These are phyloP conservation scores for Ramularia endophylla DNA, from an alignment of 2,329 filamentous ascomycete species.

Conservation along the genomic window DNA sequence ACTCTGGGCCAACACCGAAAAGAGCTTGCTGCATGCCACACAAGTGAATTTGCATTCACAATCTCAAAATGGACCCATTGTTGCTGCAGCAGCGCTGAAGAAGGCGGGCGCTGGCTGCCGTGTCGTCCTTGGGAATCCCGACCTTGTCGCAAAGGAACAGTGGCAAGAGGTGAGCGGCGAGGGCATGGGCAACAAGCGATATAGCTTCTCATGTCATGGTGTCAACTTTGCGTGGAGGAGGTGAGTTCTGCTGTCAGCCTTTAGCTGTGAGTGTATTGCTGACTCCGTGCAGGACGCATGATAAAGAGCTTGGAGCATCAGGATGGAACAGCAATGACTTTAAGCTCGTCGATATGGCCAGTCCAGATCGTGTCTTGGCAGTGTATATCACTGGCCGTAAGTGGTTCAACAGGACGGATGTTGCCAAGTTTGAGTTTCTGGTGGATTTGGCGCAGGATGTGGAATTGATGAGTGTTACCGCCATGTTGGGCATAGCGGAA, in stretches of 20 bases:
- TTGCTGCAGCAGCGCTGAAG: slow-evolving; percentile 5
- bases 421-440: slow-evolving; percentile 7
- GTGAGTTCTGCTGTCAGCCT: neutral
- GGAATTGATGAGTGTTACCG: slow-evolving; percentile 9
- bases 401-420: neutral
- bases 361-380: neutral
- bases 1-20: slow-evolving; percentile 3
- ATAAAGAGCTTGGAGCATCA: slow-evolving; percentile 3
- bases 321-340: slow-evolving; percentile 3
- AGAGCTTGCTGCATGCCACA: slow-evolving; percentile 4
- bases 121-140: slow-evolving; percentile 9
- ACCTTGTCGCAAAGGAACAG: slow-evolving; percentile 2
- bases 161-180: slow-evolving; percentile 7
- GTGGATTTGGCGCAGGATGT: slow-evolving; percentile 7
- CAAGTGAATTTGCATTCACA: slow-evolving; percentile 5
- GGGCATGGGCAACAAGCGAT: slow-evolving; percentile 3
- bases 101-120: slow-evolving; percentile 4
- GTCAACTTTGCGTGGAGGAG: slow-evolving; percentile 8
- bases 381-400: slow-evolving; percentile 5
- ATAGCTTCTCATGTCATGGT: slow-evolving; percentile 4
- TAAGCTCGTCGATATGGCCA: slow-evolving; percentile 4
- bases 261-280: no score
- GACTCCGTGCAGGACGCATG: neutral
- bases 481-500: slow-evolving; percentile 9
- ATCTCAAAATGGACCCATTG: neutral